Evolutionary conservation across 2,329 filamentous ascomycete species (phyloP).

Genomic region (Dactylellina haptotyla): DNA sequence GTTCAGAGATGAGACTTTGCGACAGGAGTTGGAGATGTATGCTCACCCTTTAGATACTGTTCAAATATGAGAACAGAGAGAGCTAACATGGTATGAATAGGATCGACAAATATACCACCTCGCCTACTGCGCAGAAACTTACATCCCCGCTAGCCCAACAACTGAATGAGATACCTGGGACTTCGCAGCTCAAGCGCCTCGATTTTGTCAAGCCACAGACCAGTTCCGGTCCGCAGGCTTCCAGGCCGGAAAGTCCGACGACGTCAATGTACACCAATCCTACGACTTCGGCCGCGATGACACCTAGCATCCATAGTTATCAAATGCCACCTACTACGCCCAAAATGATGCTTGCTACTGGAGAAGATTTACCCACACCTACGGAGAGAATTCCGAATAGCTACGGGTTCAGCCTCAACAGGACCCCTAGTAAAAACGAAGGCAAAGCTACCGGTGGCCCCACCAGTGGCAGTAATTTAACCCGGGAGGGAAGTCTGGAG

Average conservation of each 20-base stretch:
- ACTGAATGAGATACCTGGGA: not conserved
- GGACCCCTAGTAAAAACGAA: slow-evolving; percentile 39
- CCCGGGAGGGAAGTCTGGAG: slow-evolving; percentile 33
- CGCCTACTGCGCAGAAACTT: slow-evolving; percentile 40
- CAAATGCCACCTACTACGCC: slow-evolving; percentile 40
- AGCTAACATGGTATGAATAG: slow-evolving; percentile 3
- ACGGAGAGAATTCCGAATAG: slow-evolving; percentile 8
- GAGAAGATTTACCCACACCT: slow-evolving; percentile 20
- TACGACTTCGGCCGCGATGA: slow-evolving; percentile 49
- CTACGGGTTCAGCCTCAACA: slow-evolving; percentile 33
- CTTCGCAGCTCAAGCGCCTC: slow-evolving; percentile 20
- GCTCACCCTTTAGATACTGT: slow-evolving; percentile 59
- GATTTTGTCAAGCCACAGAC: slow-evolving; percentile 29
- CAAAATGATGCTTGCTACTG: slow-evolving; percentile 31
- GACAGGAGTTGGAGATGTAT: slow-evolving; percentile 86
- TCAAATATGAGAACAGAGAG: not conserved
- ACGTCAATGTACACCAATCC: slow-evolving; percentile 58
- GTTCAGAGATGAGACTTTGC: slow-evolving; percentile 85
- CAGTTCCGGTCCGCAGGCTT: slow-evolving; percentile 23
- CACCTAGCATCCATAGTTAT: slow-evolving; percentile 49
- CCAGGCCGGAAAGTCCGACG: slow-evolving; percentile 56
- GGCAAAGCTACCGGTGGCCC: slow-evolving; percentile 5
- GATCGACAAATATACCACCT: slow-evolving; percentile 49
- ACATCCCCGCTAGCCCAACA: slow-evolving; percentile 26
- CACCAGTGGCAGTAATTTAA: slow-evolving; percentile 5